Evolutionary conservation across 2,329 filamentous ascomycete species (phyloP), one percentile per base, ranked within the genome.

Genomic region (Taxawa tesnikishii): DNA sequence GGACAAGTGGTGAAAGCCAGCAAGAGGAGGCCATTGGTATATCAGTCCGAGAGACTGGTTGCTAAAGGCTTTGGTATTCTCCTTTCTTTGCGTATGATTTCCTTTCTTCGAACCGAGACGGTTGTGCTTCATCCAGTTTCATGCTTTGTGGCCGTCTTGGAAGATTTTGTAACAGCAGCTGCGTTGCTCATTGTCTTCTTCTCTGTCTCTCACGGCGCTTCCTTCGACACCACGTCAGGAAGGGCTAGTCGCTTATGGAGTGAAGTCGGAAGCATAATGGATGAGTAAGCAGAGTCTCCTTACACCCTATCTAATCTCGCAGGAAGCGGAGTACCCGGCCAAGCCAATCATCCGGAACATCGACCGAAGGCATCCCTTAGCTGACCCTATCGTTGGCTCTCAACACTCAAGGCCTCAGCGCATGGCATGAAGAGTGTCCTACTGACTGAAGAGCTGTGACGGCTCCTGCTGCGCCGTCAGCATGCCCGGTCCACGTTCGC

Each of bases 401-500:
- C 19, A 23, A 8, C 19, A 23, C 19, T n/a, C n/a, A n/a, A n/a
- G n/a, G 19, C 19, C n/a, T n/a, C 8, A 23, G 19, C 19, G 19
- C 19, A 23, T 23, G 19, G 19, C 19, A 23, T 23, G 19, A 23
- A 8, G 8, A 8, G 19, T n/a, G 8, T n/a, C 19, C n/a, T 23
- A 8, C n/a, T 32, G 23, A 21, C 23, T 31, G 27, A 28, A 27
- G 32, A 18, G 33, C 33, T 32, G 17, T 28, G 21, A 23, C 23
- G 16, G 33, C 33, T 32, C 33, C 33, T 13, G 33, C 30, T 36
- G 33, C 33, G 24, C 28, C 28, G 31, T 29, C 28, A 36, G 33
- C 33, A 36, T 36, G 33, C 29, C 32, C 23, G 28, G 23, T 16
- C 26, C 27, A 29, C 33, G 23, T 13, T 14, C 32, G 13, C 13